phyloP scores from a whole-genome alignment of 352 stramenopile species.

The Lagenidium sp. region DNA sequence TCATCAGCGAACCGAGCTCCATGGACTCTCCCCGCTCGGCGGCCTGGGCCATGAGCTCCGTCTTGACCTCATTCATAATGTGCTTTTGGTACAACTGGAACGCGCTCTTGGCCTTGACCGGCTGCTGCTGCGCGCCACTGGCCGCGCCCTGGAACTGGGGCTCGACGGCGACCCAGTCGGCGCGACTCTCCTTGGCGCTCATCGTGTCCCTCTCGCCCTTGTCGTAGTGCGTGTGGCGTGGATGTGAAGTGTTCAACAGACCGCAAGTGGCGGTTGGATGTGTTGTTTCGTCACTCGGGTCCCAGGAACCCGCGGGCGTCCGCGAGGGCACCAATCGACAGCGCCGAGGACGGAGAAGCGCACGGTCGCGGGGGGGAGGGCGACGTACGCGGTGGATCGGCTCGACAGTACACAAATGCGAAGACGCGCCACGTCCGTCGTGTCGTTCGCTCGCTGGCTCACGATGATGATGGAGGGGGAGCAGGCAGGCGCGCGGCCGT shows the following conservation, averaged over 20 bases:
- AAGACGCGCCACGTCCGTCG: too few relatives aligned
- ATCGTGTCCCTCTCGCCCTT: too few relatives aligned
- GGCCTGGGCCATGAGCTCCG: slow-evolving; percentile 29
- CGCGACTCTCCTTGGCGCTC: slow-evolving; percentile 46
- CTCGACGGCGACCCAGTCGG: slow-evolving; percentile 72
- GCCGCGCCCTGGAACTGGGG: slow-evolving; percentile 56
- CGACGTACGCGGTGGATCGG: too few relatives aligned
- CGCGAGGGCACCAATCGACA: not conserved
- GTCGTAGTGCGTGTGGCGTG: too few relatives aligned
- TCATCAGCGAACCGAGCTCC: slow-evolving; percentile 56
- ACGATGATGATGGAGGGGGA: too few relatives aligned
- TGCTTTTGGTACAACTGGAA: slow-evolving; percentile 78
- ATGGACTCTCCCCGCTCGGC: slow-evolving; percentile 39
- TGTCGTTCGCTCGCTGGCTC: too few relatives aligned
- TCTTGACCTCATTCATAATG: slow-evolving; percentile 53
- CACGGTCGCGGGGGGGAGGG: not conserved
- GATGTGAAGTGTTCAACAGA: not conserved
- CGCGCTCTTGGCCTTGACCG: slow-evolving; percentile 57
- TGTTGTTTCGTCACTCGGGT: not conserved
- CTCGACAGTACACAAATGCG: too few relatives aligned
- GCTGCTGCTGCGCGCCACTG: slow-evolving; percentile 19
- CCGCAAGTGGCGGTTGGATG: not conserved
- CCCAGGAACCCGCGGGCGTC: too few relatives aligned
- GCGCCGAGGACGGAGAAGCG: not conserved
- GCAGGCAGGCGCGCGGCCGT: too few relatives aligned